Percentiles rank a stretch among this genome's conserved stretches.
Evolutionary conservation across 352 stramenopile species (phyloP).

Genomic region (Saprolegnia parasitica): DNA sequence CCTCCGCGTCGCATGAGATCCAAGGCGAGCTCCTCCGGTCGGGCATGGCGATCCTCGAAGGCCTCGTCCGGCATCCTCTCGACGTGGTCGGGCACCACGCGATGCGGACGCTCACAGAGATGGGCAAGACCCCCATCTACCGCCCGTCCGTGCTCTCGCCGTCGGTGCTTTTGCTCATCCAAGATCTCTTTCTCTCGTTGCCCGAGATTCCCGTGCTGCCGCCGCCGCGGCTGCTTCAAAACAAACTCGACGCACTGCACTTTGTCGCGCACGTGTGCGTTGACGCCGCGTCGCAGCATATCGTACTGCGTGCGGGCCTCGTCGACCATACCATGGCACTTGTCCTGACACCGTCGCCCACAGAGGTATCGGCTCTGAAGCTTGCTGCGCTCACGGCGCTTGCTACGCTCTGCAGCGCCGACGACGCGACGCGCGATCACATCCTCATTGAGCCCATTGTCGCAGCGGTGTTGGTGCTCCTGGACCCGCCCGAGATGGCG

Average conservation of each 20-base stretch:
- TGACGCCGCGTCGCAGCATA: slow-evolving; percentile 24
- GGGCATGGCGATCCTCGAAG: slow-evolving; percentile 9
- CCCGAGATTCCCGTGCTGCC: neutral
- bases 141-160: slow-evolving; percentile 7
- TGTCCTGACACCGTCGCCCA: neutral
- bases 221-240: neutral
- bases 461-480: slow-evolving; percentile 3
- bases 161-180: neutral
- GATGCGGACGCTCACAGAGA: slow-evolving; percentile 16
- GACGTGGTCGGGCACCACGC: slow-evolving; percentile 18
- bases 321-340: slow-evolving; percentile 14
- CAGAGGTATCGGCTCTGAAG: neutral
- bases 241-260: slow-evolving; percentile 17
- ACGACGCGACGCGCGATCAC: slow-evolving; percentile 20
- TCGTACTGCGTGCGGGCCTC: neutral
- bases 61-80: neutral
- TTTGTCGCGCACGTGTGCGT: slow-evolving; percentile 11
- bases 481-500: neutral
- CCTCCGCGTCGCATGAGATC: slow-evolving; percentile 5
- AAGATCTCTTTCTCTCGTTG: neutral
- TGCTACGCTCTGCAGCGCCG: slow-evolving; percentile 17
- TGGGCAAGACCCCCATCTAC: slow-evolving; percentile 15
- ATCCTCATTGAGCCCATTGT: slow-evolving; percentile 12
- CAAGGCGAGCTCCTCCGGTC: slow-evolving; percentile 5
- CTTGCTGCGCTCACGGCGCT: slow-evolving; percentile 18